phyloP scores from a whole-genome alignment of 1,284 basidiomycete species.

The Boletus smithii region DNA sequence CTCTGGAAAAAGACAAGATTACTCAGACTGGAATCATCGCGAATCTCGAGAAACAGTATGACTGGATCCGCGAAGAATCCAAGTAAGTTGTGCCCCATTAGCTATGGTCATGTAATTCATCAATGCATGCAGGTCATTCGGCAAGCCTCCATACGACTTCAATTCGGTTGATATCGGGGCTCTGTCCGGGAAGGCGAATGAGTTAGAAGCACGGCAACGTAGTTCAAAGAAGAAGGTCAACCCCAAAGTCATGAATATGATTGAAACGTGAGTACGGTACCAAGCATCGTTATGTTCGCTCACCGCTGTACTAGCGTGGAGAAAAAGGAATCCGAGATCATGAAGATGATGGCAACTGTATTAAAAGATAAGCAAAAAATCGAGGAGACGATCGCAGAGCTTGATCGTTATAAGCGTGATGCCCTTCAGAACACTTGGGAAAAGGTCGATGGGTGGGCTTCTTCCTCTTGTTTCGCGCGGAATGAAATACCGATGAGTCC shows the following conservation, averaged over 20 bases:
- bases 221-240: slow-evolving; percentile 95
- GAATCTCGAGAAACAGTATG: slow-evolving; percentile 75
- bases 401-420: slow-evolving; percentile 93
- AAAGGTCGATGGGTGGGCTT: slow-evolving; percentile 83
- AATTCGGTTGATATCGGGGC: slow-evolving; percentile 62
- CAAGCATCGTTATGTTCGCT: not conserved
- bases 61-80: slow-evolving; percentile 88
- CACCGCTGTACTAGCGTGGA: slow-evolving; percentile 65
- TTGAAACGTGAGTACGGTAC: slow-evolving; percentile 70
- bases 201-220: slow-evolving; percentile 79
- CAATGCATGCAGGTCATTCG: slow-evolving; percentile 60
- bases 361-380: slow-evolving; percentile 96
- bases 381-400: slow-evolving; percentile 88
- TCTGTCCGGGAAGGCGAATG: slow-evolving; percentile 65
- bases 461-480: not conserved
- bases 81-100: slow-evolving; percentile 45
- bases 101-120: not conserved
- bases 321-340: slow-evolving; percentile 86
- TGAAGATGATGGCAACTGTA: slow-evolving; percentile 88
- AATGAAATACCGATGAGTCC: slow-evolving; percentile 1
- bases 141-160: slow-evolving; percentile 88
- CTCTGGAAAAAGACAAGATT: slow-evolving; percentile 53
- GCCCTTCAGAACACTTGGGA: slow-evolving; percentile 93
- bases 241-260: slow-evolving; percentile 93
- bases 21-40: slow-evolving; percentile 44